Conservation (phyloP, 805 yeast species). For the Kuraishia molischiana region DNA sequence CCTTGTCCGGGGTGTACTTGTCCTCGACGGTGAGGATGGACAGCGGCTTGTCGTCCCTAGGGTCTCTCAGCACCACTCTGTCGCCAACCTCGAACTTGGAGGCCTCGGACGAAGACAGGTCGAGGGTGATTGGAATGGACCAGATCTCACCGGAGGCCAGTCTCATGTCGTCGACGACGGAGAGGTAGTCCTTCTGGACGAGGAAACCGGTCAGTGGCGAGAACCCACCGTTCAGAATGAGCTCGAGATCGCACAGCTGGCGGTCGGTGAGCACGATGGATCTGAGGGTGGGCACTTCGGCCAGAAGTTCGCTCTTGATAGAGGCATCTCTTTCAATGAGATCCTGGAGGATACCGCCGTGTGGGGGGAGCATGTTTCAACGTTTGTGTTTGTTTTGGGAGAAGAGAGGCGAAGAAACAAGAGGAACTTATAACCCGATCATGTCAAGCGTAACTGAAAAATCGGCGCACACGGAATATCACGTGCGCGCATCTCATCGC, state of each 20-base stretch:
- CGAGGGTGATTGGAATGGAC: constrained; percentile 91
- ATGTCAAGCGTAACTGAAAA: too few species aligned
- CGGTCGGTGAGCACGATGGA: constrained; percentile 63
- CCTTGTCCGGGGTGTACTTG: constrained; percentile 74
- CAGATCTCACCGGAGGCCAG: constrained; percentile 70
- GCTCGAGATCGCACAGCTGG: constrained; percentile 88
- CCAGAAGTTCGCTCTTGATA: constrained; percentile 41
- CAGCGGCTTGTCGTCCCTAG: constrained; percentile 67
- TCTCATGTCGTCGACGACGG: constrained; percentile 62
- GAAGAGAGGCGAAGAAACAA: too few species aligned
- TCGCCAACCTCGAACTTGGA: constrained; percentile 44
- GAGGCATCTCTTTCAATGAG: constrained; percentile 72
- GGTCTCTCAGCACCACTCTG: constrained; percentile 67
- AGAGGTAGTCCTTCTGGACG: constrained; percentile 54
- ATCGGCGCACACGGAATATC: too few species aligned
- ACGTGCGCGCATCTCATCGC: not conserved
- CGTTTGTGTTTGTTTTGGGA: too few species aligned
- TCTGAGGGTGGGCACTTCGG: constrained; percentile 44
- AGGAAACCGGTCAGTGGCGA: constrained; percentile 72
- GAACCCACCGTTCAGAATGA: constrained; percentile 89
- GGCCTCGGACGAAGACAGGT: constrained; percentile 43
- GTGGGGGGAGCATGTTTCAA: constrained; percentile 84
- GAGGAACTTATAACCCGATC: too few species aligned
- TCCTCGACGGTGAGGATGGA: constrained; percentile 78
- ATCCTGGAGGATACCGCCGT: constrained; percentile 88